Percentiles rank a stretch among this genome's conserved stretches.
Evolutionary conservation across 192 early-diverging fungal genomes (phyloP).

Genomic region (Podila minutissima): DNA sequence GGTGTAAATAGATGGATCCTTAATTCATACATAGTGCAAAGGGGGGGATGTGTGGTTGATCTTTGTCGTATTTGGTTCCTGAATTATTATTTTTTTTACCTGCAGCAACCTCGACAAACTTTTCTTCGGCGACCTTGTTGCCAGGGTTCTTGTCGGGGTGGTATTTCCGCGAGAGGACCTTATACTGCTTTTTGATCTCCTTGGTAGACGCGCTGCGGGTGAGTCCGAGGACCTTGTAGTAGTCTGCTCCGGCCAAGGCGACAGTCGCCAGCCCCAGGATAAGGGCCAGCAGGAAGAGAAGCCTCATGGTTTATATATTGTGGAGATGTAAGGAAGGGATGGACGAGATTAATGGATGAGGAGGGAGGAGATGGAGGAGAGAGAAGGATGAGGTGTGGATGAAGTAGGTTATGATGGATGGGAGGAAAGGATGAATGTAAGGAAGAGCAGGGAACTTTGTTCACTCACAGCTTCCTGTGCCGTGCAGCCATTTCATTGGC

Average conservation of each 20-base stretch:
- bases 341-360: too few species aligned
- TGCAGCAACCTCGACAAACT: slow-evolving; percentile 89
- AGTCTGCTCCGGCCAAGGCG: slow-evolving; percentile 66
- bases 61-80: background rate
- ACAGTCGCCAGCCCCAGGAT: slow-evolving; percentile 22
- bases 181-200: slow-evolving; percentile 97
- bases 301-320: slow-evolving; percentile 13
- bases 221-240: slow-evolving; percentile 90
- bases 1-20: background rate
- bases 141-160: slow-evolving; percentile 91
- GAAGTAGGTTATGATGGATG: background rate
- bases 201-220: slow-evolving; percentile 78
- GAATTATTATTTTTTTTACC: slow-evolving; percentile 52
- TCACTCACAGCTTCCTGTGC: background rate
- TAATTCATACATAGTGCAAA: background rate
- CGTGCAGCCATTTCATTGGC: too few species aligned
- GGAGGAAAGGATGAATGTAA: slow-evolving; percentile 1
- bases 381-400: background rate
- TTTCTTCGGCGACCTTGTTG: slow-evolving; percentile 83
- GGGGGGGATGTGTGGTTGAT: background rate
- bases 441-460: background rate
- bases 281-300: slow-evolving; percentile 21
- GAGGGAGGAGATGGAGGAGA: background rate
- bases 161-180: slow-evolving; percentile 86
- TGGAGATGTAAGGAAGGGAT: too few species aligned